Percentiles rank a stretch among this genome's conserved stretches.
phyloP scores from a whole-genome alignment of 768 basidiomycete species.

The Suillus bovinus region DNA sequence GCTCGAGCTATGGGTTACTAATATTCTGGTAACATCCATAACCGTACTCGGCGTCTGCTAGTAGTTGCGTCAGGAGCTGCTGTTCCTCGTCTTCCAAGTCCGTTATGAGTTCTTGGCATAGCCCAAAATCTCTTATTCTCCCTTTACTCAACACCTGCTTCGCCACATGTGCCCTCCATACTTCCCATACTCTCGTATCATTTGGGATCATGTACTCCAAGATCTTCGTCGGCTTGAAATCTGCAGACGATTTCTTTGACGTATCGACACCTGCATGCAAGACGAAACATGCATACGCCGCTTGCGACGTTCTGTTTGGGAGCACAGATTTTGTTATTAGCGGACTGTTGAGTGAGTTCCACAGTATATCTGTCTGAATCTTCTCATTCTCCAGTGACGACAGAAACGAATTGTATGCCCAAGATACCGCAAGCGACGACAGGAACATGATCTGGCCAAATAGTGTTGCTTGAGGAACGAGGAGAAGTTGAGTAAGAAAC shows the following conservation, averaged over 20 bases:
- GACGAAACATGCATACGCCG: slow-evolving; percentile 18
- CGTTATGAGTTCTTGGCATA: not conserved
- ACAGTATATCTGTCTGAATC: slow-evolving; percentile 23
- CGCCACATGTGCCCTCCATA: slow-evolving; percentile 22
- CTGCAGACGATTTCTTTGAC: not conserved
- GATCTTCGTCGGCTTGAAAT: slow-evolving; percentile 15
- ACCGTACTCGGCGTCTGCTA: not conserved
- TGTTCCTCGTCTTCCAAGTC: not conserved
- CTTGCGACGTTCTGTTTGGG: slow-evolving; percentile 19
- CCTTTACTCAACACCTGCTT: slow-evolving; percentile 8
- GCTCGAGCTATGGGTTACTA: too few species aligned
- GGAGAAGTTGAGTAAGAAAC: slow-evolving; percentile 32
- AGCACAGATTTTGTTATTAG: slow-evolving; percentile 13
- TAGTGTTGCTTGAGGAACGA: slow-evolving; percentile 32
- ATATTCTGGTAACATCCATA: not conserved
- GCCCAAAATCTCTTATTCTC: not conserved
- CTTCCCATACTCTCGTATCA: slow-evolving; percentile 23
- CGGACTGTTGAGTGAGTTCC: slow-evolving; percentile 18
- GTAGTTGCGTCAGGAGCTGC: not conserved
- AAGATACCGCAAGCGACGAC: slow-evolving; percentile 31
- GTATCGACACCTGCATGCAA: slow-evolving; percentile 4
- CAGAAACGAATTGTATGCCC: slow-evolving; percentile 32
- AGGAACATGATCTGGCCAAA: slow-evolving; percentile 39
- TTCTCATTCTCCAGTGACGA: slow-evolving; percentile 32
- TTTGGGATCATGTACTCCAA: slow-evolving; percentile 19